Percentiles rank a stretch among this genome's conserved stretches.
These are phyloP conservation scores for Calonectria fujianensis DNA, from an alignment of 2,329 filamentous ascomycete genomes.

Conservation along the genomic window DNA sequence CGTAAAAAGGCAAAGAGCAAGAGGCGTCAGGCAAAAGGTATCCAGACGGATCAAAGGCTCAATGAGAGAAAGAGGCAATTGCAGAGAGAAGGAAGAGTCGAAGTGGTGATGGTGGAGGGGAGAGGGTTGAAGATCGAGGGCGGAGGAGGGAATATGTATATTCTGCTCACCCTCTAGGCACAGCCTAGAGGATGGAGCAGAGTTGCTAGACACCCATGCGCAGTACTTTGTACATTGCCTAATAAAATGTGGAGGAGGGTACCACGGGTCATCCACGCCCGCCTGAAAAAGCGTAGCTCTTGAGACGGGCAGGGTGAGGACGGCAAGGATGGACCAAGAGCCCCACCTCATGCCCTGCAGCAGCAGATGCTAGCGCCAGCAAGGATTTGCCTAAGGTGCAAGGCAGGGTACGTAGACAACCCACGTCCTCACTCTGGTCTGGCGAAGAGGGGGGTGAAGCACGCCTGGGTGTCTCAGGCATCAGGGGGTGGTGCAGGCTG, in stretches of 20 bases:
- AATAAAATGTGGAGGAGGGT: conserved; percentile 56
- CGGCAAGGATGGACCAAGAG: conserved; percentile 44
- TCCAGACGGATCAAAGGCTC: conserved; percentile 45
- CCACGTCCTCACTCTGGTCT: conserved; percentile 34
- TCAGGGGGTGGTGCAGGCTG: conserved; percentile 36
- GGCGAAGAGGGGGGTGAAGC: conserved; percentile 42
- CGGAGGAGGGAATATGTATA: conserved; percentile 53
- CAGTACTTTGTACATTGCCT: conserved; percentile 56
- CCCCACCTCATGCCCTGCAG: conserved; percentile 57
- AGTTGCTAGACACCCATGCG: conserved; percentile 51
- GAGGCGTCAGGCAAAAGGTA: conserved; percentile 34
- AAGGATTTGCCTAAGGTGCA: conserved; percentile 42
- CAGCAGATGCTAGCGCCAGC: conserved; percentile 53
- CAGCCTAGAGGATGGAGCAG: conserved; percentile 55
- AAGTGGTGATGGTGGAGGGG: conserved; percentile 47
- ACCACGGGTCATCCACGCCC: conserved; percentile 53
- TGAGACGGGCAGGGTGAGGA: conserved; percentile 42
- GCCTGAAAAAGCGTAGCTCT: conserved; percentile 50
- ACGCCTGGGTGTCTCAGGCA: conserved; percentile 48
- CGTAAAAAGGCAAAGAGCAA: conserved; percentile 33
- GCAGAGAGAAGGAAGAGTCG: conserved; percentile 46
- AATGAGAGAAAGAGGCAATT: conserved; percentile 48
- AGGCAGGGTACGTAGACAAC: conserved; percentile 47
- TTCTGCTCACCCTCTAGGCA: conserved; percentile 55
- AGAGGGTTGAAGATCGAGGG: conserved; percentile 50